These are phyloP conservation scores for Guillardia theta DNA, from an alignment of 78 protist species.

Conservation along the genomic window DNA sequence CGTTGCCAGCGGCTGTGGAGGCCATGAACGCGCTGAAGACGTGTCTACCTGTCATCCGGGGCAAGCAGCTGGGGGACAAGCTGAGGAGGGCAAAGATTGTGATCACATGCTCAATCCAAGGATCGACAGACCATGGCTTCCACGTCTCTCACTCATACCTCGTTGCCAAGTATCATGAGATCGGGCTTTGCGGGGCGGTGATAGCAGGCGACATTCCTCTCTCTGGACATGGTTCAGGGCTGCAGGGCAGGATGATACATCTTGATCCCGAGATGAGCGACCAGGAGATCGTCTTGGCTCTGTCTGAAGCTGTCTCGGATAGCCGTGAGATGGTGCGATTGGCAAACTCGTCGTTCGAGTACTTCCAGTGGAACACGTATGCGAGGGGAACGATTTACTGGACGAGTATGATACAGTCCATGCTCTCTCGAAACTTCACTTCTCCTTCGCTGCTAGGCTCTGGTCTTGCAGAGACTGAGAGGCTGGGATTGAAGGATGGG, in stretches of 20 bases:
- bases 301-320: not conserved
- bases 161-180: slow-evolving; percentile 9
- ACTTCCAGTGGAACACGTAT: not conserved
- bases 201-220: not conserved
- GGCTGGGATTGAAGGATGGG: too few relatives aligned
- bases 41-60: not conserved
- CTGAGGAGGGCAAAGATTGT: not conserved
- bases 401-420: not conserved
- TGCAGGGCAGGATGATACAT: not conserved
- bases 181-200: not conserved
- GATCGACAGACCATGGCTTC: not conserved
- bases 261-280: not conserved
- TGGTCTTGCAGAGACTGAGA: too few relatives aligned
- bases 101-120: not conserved
- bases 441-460: too few relatives aligned
- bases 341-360: not conserved
- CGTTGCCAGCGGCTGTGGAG: not conserved
- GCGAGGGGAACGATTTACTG: not conserved
- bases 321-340: not conserved
- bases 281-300: not conserved
- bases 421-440: too few relatives aligned
- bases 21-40: not conserved
- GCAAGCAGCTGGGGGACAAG: not conserved
- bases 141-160: not conserved
- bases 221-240: not conserved